Evolutionary conservation across 140 eudicot species (phyloP), one percentile per base, ranked within the genome.

Genomic region (Flaveria floridana): DNA sequence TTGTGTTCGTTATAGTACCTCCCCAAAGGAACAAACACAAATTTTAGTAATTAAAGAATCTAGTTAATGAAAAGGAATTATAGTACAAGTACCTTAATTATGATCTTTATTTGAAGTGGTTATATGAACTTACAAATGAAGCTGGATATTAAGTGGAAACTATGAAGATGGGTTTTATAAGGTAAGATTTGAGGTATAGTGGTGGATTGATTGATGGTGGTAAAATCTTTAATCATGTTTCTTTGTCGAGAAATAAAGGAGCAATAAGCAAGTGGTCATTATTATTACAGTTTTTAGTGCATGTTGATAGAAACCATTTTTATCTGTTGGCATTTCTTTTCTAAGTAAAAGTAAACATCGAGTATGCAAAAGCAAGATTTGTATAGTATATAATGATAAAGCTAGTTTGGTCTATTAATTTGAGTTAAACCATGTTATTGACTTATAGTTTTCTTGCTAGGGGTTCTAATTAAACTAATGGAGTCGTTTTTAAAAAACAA

Each of bases 141-240:
- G 10, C 14, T 79, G 69, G 58, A 73, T 34, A 34, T 7, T 44
- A 59, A 44, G 21, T 9, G 8, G 6, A 57, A 53, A 51, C 44
- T 20, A 50, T 28, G 74, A 52, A 73, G 80, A 57, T 19, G 80
- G 80, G 41, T 56, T 80, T 57, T 80, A 80, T 80, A 80, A 80
- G 84, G 76, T 80, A 34, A 20, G 71, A 46, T 65, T n/a, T 79
- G 70, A 64, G 62, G 61, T 39, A 7, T 53, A 30, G 65, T 79
- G 78, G 83, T 57, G 83, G 79, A 51, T 26, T 72, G 34, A 44
- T 65, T 19, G 56, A 80, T 80, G 80, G 76, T 74, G 80, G 84
- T 80, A 68, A 80, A 48, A 66, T 61, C 80, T 74, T 74, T 80
- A 80, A 74, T 80, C 74, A 80, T 74, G 53, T 61, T 68, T 58